phyloP scores from a whole-genome alignment of 805 yeast genomes.

The Barnettozyma pratensis region DNA sequence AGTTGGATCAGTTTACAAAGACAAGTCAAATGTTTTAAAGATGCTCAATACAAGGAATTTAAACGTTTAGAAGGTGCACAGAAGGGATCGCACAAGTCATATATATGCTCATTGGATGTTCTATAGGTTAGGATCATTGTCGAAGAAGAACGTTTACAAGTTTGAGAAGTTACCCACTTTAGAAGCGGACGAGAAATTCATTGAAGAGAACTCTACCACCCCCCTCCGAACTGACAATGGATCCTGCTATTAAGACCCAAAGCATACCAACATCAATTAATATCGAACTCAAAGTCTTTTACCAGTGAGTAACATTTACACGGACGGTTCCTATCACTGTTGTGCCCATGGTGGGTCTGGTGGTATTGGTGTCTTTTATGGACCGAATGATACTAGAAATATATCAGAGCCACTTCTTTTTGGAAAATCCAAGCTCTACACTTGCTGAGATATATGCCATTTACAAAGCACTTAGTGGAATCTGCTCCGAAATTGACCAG shows the following conservation, averaged over 20 bases:
- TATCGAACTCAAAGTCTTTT: not conserved
- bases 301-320: constrained; percentile 36
- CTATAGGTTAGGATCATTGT: too few relatives aligned
- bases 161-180: too few relatives aligned
- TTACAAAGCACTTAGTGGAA: not conserved
- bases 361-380: constrained; percentile 77
- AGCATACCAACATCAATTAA: not conserved
- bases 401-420: constrained; percentile 45
- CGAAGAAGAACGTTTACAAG: too few relatives aligned
- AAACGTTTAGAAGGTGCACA: too few relatives aligned
- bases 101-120: too few relatives aligned
- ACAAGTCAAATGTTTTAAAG: too few relatives aligned
- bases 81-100: too few relatives aligned
- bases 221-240: not conserved
- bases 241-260: not conserved
- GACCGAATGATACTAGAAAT: constrained; percentile 47
- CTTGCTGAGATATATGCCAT: not conserved
- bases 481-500: too few relatives aligned
- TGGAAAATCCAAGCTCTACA: constrained; percentile 9
- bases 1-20: too few relatives aligned
- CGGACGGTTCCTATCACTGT: constrained; percentile 64
- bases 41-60: too few relatives aligned
- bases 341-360: constrained; percentile 50
- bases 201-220: too few relatives aligned
- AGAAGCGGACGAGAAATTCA: too few relatives aligned